phyloP scores from a whole-genome alignment of 2,329 filamentous ascomycete species.

The Trichophaea hybrida region DNA sequence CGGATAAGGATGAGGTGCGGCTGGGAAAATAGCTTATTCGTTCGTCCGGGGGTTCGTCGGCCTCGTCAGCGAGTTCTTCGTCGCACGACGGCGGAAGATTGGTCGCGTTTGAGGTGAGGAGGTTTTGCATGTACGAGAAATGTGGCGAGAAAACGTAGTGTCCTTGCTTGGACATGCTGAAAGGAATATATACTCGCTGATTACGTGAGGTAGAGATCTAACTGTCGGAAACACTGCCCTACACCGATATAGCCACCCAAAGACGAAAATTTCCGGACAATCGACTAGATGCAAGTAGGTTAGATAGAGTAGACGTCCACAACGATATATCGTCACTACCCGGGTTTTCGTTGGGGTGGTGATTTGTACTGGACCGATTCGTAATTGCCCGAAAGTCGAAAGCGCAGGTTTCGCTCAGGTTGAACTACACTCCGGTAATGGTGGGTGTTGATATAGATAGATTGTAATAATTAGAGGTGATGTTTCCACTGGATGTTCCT shows the following conservation, averaged over 20 bases:
- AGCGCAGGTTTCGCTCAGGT: too few species aligned
- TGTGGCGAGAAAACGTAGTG: constrained; percentile 17
- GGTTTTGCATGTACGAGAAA: constrained; percentile 17
- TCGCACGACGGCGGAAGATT: constrained; percentile 30
- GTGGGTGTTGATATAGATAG: too few species aligned
- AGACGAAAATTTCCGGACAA: too few species aligned
- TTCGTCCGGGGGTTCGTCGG: constrained; percentile 76
- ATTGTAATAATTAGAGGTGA: too few species aligned
- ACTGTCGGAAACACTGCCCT: neutral
- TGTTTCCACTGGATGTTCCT: constrained; percentile 1
- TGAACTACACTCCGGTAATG: too few species aligned
- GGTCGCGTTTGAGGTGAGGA: constrained; percentile 19
- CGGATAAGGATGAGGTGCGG: constrained; percentile 13
- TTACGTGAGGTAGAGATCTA: neutral
- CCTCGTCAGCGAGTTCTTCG: constrained; percentile 57
- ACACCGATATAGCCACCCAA: too few species aligned
- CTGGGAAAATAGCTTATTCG: constrained; percentile 24
- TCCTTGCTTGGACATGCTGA: constrained; percentile 17
- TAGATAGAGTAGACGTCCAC: neutral
- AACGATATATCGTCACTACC: too few species aligned
- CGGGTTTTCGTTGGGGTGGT: too few species aligned
- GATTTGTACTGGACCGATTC: too few species aligned
- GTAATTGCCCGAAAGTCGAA: too few species aligned
- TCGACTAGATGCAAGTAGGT: neutral
- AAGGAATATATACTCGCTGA: constrained; percentile 10